phyloP scores from a whole-genome alignment of 78 protist genomes.

The Chrysochromulina parva region DNA sequence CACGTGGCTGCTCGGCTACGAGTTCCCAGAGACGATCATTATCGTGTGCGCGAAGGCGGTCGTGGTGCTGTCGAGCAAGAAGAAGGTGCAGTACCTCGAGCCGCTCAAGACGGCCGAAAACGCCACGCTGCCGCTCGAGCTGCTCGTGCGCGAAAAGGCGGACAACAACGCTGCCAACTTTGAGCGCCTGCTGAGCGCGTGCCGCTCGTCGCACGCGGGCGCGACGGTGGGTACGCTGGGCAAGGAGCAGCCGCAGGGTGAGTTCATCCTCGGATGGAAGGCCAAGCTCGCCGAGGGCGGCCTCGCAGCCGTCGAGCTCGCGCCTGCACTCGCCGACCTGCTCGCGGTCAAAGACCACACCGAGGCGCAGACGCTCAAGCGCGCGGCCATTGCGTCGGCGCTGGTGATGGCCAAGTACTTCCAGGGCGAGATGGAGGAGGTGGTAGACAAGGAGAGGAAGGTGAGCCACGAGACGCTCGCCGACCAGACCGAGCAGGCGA shows the following conservation, averaged over 20 bases:
- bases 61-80: background rate
- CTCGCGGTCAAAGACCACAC: background rate
- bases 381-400: background rate
- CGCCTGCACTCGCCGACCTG: background rate
- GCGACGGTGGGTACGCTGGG: background rate
- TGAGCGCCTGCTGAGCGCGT: background rate
- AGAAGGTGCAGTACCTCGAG: background rate
- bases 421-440: background rate
- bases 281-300: background rate
- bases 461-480: background rate
- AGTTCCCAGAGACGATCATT: background rate
- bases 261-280: background rate
- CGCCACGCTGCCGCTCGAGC: background rate
- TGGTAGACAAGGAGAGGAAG: background rate
- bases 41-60: background rate
- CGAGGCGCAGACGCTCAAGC: background rate
- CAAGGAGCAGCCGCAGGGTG: conserved; percentile 21
- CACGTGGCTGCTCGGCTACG: background rate
- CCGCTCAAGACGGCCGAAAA: background rate
- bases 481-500: background rate
- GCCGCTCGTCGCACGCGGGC: background rate
- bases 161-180: background rate
- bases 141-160: background rate
- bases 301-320: background rate
- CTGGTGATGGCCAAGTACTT: background rate